Percentiles rank a stretch among this genome's conserved stretches.
These are phyloP conservation scores for Cyclotella atomus DNA, from an alignment of 108 stramenopile species.

Conservation along the genomic window DNA sequence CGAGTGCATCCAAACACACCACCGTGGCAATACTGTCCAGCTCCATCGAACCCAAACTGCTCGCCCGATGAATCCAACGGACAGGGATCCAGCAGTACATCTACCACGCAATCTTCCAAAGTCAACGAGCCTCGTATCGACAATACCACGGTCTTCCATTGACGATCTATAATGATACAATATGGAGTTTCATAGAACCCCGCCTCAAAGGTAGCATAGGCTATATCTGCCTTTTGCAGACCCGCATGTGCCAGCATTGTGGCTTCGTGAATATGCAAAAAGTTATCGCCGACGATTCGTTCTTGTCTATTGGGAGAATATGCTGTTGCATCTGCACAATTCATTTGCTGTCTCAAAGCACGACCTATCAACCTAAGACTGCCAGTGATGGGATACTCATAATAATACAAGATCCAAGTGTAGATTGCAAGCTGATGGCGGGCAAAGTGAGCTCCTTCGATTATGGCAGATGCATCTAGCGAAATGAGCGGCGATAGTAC, in stretches of 20 bases:
- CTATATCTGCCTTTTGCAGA: constrained; percentile 81
- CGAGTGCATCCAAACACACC: constrained; percentile 82
- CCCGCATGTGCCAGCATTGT: constrained; percentile 77
- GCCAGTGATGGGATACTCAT: constrained; percentile 82
- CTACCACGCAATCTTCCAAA: constrained; percentile 95
- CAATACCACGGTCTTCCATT: constrained; percentile 84
- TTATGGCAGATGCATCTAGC: constrained; percentile 55
- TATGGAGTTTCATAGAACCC: constrained; percentile 87
- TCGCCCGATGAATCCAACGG: constrained; percentile 74
- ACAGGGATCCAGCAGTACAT: constrained; percentile 87
- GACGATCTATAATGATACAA: constrained; percentile 91
- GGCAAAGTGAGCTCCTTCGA: constrained; percentile 89
- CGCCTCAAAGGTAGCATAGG: constrained; percentile 87
- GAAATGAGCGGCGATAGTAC: constrained; percentile 67
- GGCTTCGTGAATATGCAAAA: constrained; percentile 73
- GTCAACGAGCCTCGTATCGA: constrained; percentile 94
- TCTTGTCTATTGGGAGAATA: neutral
- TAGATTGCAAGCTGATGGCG: constrained; percentile 87
- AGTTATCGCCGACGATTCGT: constrained; percentile 68
- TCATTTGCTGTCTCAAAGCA: constrained; percentile 21
- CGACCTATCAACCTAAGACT: constrained; percentile 61
- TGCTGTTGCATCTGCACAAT: constrained; percentile 15
- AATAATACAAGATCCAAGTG: constrained; percentile 89
- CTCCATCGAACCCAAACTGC: constrained; percentile 85
- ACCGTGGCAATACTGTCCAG: constrained; percentile 86